phyloP scores from a whole-genome alignment of 179 eudicot genomes.

The Monotropa hypopitys region DNA sequence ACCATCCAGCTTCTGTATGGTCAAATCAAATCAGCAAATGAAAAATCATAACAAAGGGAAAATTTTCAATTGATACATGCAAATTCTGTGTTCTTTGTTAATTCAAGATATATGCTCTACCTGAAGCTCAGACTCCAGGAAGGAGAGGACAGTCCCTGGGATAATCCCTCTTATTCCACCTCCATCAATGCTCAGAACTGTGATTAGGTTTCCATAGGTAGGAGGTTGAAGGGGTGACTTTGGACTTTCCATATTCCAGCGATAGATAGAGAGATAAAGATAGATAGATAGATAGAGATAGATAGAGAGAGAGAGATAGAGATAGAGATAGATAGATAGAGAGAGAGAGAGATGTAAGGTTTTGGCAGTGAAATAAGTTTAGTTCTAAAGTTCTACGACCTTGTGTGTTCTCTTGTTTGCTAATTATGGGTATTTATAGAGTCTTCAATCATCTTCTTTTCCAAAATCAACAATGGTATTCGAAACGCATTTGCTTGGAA shows the following conservation, averaged over 20 bases:
- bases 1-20: conserved; percentile 26
- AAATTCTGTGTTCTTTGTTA: no score
- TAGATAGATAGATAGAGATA: not conserved
- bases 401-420: not conserved
- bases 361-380: not conserved
- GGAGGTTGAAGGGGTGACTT: conserved; percentile 21
- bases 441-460: not conserved
- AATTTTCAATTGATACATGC: no score
- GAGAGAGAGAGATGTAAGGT: not conserved
- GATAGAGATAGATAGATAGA: not conserved
- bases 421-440: conserved; percentile 6
- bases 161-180: conserved; percentile 15
- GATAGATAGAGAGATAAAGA: not conserved
- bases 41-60: not conserved
- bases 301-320: not conserved
- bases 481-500: not conserved
- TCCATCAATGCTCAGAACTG: conserved; percentile 11
- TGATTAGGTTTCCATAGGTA: conserved; percentile 16
- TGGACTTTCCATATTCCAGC: conserved; percentile 10
- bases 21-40: not conserved
- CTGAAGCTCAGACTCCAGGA: conserved; percentile 11
- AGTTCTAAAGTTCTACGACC: not conserved
- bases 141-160: conserved; percentile 8
- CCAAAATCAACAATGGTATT: not conserved
- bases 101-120: not conserved